Base-by-base conservation (phyloP, 208 protist species). In the Histomonas meleagridis region DNA sequence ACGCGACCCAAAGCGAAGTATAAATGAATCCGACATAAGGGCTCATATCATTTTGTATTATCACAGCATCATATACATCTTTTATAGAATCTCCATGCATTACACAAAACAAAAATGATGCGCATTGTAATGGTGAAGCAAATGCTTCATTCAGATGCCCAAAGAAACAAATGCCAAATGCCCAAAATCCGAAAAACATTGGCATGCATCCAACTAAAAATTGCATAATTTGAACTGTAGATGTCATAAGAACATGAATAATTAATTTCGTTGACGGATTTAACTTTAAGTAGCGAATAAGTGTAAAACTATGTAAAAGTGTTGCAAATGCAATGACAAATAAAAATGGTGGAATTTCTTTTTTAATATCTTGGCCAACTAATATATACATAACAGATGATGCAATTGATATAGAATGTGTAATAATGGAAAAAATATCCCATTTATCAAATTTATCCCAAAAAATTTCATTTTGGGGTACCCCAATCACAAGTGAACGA, bases 351-450 rank as follows among this genome's bases (percentile, higher is more conserved):
- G 76, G 76, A 55, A 86, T 40, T 51, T n/a, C 38, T 86, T 86
- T 46, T 86, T 86, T 46, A 55, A 86, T 86, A 35, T 86, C 76
- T 55, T 86, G 76, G 26, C 76, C 76, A n/a, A 55, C 32, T 2
- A 86, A 55, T 5, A 86, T 51, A 28, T 86, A 86, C 40, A 55
- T 55, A 38, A 86, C 38, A 10, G 14, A 26, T 0, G 46, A 4
- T 12, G 46, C 5, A 32, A 86, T 86, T 0, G 76, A 86, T 1
- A 55, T 18, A 10, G 55, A 38, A 49, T 86, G 76, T 2, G 76
- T 55, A 5, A 51, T 16, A 28, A 86, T 3, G 5, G 76, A 40
- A 49, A 86, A 86, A 26, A 86, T 55, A 38, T 86, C 32, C 76
- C 76, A 86, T 38, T 86, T 86, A 38, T 86, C 76, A 48, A 86